Conservation (phyloP, 495 filamentous ascomycete genomes). For the Beverwykella pulmonaria region DNA sequence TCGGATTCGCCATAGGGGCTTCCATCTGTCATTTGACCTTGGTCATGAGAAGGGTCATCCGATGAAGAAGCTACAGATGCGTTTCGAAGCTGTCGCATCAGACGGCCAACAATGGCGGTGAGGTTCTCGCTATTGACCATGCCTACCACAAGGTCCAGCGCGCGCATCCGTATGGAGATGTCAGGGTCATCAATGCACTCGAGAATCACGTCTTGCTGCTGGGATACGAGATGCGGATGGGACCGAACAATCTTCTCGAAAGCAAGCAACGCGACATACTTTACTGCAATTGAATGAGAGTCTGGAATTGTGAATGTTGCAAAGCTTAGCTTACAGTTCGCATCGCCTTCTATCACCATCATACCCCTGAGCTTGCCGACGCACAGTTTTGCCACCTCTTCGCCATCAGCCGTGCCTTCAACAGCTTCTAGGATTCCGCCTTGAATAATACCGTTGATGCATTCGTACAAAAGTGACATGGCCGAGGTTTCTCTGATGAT, state of each 20-base stretch:
- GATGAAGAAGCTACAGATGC: constrained; percentile 49
- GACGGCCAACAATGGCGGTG: constrained; percentile 76
- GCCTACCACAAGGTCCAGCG: constrained; percentile 83
- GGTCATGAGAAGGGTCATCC: constrained; percentile 45
- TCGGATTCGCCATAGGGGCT: constrained; percentile 56
- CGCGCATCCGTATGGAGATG: constrained; percentile 92
- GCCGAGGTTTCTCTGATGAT: constrained; percentile 92
- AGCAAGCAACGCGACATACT: constrained; percentile 94
- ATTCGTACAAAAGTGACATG: constrained; percentile 96
- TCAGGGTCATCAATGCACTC: constrained; percentile 94
- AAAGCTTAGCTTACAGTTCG: constrained; percentile 69
- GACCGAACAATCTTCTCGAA: constrained; percentile 91
- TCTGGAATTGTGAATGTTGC: constrained; percentile 4
- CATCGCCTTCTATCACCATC: constrained; percentile 88
- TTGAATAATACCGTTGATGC: constrained; percentile 97
- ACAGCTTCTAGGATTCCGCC: constrained; percentile 85
- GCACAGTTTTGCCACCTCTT: constrained; percentile 92
- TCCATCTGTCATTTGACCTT: constrained; percentile 41
- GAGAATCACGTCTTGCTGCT: constrained; percentile 93
- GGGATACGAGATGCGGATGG: constrained; percentile 80
- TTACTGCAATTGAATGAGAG: constrained; percentile 60
- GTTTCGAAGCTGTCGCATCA: constrained; percentile 78
- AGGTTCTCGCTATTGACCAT: constrained; percentile 89
- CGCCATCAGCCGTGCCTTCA: constrained; percentile 73
- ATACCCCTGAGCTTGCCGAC: constrained; percentile 91